phyloP scores from a whole-genome alignment of 192 early-diverging fungal genomes.

The Blastocladiella britannica region DNA sequence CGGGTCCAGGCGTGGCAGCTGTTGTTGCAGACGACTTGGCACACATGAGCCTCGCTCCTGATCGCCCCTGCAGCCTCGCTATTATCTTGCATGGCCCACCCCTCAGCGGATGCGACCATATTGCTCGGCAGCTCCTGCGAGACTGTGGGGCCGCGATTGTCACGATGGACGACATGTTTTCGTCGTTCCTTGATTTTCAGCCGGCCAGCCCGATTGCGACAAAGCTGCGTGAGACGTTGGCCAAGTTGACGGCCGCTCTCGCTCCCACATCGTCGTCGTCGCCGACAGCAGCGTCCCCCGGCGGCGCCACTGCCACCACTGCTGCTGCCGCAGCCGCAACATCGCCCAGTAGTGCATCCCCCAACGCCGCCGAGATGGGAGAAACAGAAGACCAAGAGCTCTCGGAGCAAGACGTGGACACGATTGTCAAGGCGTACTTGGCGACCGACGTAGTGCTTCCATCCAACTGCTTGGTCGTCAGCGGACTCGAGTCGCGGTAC shows the following conservation, averaged over 20 bases:
- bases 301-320: too few species aligned
- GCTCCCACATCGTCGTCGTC: too few species aligned
- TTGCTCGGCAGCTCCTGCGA: slow-evolving; percentile 15
- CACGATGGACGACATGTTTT: slow-evolving; percentile 4
- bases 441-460: slow-evolving; percentile 19
- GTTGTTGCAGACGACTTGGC: too few species aligned
- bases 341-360: too few species aligned
- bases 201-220: too few species aligned
- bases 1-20: too few species aligned
- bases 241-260: too few species aligned
- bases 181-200: too few species aligned
- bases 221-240: too few species aligned
- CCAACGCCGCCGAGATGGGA: slow-evolving; percentile 1
- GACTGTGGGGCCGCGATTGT: slow-evolving; percentile 7
- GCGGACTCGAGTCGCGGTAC: slow-evolving; percentile 30
- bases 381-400: slow-evolving; percentile 10
- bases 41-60: too few species aligned
- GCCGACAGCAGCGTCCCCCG: too few species aligned
- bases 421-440: slow-evolving; percentile 14
- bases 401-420: slow-evolving; percentile 19
- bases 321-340: too few species aligned
- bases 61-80: not conserved
- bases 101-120: slow-evolving; percentile 2
- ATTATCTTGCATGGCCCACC: not conserved
- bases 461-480: slow-evolving; percentile 27